Conservation (phyloP, 169 alveolate genomes). For the Cryptosporidium muris region DNA sequence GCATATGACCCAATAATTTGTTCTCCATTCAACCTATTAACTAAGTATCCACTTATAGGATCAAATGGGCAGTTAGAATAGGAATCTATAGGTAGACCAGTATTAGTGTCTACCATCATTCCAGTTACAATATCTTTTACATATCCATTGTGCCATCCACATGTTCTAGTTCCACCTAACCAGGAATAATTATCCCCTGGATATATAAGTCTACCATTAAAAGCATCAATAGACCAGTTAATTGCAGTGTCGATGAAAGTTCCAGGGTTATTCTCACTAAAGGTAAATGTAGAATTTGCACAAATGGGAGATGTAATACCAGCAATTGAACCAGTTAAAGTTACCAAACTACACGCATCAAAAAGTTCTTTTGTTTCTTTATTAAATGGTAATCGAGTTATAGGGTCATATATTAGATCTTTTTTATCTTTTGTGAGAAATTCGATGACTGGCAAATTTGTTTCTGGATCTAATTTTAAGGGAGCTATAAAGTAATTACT, state of each 20-base stretch:
- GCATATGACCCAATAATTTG: slow-evolving; percentile 8
- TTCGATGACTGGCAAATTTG: slow-evolving; percentile 1
- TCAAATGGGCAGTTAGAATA: slow-evolving; percentile 54
- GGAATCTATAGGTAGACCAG: slow-evolving; percentile 54
- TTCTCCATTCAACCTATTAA: slow-evolving; percentile 23
- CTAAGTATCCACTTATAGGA: slow-evolving; percentile 18
- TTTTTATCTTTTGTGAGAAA: too few relatives aligned
- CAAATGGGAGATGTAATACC: slow-evolving; percentile 28
- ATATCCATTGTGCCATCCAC: slow-evolving; percentile 42
- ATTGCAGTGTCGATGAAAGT: slow-evolving; percentile 2
- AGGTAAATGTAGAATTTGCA: slow-evolving; percentile 1
- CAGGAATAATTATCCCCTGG: neutral
- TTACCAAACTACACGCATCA: neutral
- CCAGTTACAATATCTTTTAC: slow-evolving; percentile 22
- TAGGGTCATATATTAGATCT: neutral
- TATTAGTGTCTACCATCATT: slow-evolving; percentile 10
- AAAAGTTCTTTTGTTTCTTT: slow-evolving; percentile 10
- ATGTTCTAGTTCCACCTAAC: slow-evolving; percentile 28
- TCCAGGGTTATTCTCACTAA: neutral
- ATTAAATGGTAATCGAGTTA: slow-evolving; percentile 21
- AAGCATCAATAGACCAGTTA: slow-evolving; percentile 26
- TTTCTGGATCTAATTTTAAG: slow-evolving; percentile 32
- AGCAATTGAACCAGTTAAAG: slow-evolving; percentile 28
- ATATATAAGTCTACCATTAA: slow-evolving; percentile 19
- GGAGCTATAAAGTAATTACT: slow-evolving; percentile 18